Conservation (phyloP, 805 yeast genomes). For the Citeromyces nyonsensis region DNA sequence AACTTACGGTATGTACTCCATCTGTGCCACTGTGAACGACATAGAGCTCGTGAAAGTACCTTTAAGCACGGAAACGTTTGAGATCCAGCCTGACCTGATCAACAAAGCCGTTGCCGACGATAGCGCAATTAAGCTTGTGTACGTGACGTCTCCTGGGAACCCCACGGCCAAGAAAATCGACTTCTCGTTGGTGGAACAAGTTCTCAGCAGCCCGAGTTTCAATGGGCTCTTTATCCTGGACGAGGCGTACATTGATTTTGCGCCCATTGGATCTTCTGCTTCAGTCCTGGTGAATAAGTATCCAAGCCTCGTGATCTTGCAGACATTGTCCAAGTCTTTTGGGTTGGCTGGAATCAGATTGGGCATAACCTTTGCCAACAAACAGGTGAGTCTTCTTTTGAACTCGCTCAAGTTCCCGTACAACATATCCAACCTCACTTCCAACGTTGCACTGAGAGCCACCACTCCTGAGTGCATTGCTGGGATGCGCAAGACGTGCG, state of each 20-base stretch:
- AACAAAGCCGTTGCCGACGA: slow-evolving; percentile 37
- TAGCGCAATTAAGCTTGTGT: slow-evolving; percentile 52
- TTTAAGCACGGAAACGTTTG: slow-evolving; percentile 49
- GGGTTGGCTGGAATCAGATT: slow-evolving; percentile 92
- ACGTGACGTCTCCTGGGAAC: slow-evolving; percentile 92
- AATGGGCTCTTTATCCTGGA: slow-evolving; percentile 81
- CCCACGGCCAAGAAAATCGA: slow-evolving; percentile 70
- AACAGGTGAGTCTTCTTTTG: slow-evolving; percentile 45
- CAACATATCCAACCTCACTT: slow-evolving; percentile 72
- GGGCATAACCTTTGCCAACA: slow-evolving; percentile 62
- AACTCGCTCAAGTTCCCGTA: slow-evolving; percentile 95
- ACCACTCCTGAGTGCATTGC: slow-evolving; percentile 39
- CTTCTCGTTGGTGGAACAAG: slow-evolving; percentile 26
- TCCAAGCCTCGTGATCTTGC: slow-evolving; percentile 77
- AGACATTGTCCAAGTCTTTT: slow-evolving; percentile 87
- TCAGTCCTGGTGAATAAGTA: slow-evolving; percentile 68
- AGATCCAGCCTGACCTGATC: slow-evolving; percentile 42
- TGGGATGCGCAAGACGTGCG: slow-evolving; percentile 41
- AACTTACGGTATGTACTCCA: slow-evolving; percentile 93
- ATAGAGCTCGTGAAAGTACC: slow-evolving; percentile 67
- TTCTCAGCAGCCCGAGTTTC: slow-evolving; percentile 37
- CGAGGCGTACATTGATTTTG: slow-evolving; percentile 90
- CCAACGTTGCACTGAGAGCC: slow-evolving; percentile 65
- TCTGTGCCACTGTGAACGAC: slow-evolving; percentile 84
- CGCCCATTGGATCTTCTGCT: slow-evolving; percentile 50